A percentile compares a stretch with the other conserved stretches of the same genome.
Conservation (phyloP, 1,139 yeast genomes). For the Suhomyces wounanorum region DNA sequence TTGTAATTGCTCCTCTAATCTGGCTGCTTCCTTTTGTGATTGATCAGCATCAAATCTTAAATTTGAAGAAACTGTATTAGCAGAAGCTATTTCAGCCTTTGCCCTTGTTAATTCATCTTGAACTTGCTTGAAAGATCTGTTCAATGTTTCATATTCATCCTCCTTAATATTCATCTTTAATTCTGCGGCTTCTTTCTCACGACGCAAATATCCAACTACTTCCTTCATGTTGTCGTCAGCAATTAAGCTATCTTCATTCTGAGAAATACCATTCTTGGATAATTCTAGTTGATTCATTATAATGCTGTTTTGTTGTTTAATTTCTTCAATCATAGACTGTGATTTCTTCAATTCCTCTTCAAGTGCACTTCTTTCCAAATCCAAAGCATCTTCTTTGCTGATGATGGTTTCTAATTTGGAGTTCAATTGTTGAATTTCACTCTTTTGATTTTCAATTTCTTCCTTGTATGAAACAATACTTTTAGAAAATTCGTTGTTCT, state of each 20-base stretch:
- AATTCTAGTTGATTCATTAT: conserved; percentile 71
- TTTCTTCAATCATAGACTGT: conserved; percentile 52
- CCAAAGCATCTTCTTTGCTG: conserved; percentile 28
- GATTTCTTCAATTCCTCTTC: conserved; percentile 57
- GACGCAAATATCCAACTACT: conserved; percentile 63
- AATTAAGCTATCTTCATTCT: conserved; percentile 15
- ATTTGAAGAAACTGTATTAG: background rate
- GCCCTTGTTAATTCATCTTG: conserved; percentile 47
- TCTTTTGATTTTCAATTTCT: conserved; percentile 38
- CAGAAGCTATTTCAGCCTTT: conserved; percentile 40
- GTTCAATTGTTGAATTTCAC: conserved; percentile 36
- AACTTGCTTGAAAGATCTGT: conserved; percentile 42
- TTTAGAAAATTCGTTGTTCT: conserved; percentile 56
- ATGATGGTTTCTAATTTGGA: conserved; percentile 26
- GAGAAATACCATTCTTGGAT: conserved; percentile 18
- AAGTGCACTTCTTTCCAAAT: conserved; percentile 37
- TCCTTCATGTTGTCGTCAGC: conserved; percentile 43
- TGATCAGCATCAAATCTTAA: conserved; percentile 34
- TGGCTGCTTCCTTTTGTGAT: conserved; percentile 50
- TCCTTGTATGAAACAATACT: conserved; percentile 48
- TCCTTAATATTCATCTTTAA: conserved; percentile 52
- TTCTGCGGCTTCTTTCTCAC: conserved; percentile 75
- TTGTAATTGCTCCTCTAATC: conserved; percentile 59
- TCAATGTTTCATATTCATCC: conserved; percentile 52
- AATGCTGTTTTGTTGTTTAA: conserved; percentile 65